Evolutionary conservation across 2,329 filamentous ascomycete species (phyloP).

Genomic region (Fusarium multiceps): DNA sequence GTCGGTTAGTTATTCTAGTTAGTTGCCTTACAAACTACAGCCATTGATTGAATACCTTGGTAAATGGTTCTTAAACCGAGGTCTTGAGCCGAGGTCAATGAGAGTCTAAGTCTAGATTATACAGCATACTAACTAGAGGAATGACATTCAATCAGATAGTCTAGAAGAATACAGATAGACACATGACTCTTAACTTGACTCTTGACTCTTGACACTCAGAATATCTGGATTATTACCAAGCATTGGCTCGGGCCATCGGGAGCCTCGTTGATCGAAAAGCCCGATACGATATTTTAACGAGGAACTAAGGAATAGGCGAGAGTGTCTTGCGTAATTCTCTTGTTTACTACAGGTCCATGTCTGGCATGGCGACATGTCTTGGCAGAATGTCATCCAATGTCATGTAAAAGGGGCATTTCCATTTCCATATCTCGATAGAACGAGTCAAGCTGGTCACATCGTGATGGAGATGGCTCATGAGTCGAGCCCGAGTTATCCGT

Average conservation of each 20-base stretch:
- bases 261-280: conserved; percentile 14
- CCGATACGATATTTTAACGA: conserved; percentile 8
- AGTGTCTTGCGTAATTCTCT: conserved; percentile 12
- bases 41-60: background rate
- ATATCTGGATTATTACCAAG: background rate
- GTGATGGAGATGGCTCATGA: conserved; percentile 12
- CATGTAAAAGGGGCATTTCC: conserved; percentile 8
- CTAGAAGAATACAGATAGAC: background rate
- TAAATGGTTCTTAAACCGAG: conserved; percentile 6
- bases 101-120: background rate
- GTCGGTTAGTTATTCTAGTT: background rate
- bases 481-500: conserved; percentile 28
- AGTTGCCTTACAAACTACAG: background rate
- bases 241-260: conserved; percentile 8
- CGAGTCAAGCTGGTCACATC: conserved; percentile 29
- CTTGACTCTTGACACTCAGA: background rate
- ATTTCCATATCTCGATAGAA: background rate
- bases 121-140: background rate
- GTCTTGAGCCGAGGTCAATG: conserved; percentile 18
- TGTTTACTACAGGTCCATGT: conserved; percentile 16
- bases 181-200: background rate
- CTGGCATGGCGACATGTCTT: conserved; percentile 22
- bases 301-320: conserved; percentile 25
- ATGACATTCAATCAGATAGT: conserved; percentile 19
- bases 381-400: conserved; percentile 29